Evolutionary conservation across 202 grass and related monocot genomes (phyloP).

Genomic region (Carex sylvatica): DNA sequence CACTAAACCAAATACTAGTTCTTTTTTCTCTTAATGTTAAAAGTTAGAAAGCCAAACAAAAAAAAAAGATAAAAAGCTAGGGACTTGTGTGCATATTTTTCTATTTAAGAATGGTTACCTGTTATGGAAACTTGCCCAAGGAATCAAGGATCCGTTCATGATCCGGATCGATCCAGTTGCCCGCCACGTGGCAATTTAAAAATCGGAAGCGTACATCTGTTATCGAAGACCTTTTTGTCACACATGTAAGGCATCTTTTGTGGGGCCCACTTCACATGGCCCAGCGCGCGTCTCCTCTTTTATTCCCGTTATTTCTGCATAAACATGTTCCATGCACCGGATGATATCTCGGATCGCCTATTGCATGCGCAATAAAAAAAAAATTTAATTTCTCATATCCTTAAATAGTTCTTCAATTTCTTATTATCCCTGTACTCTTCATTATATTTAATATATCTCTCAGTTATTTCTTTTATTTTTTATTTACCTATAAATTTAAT

Average conservation of each 20-base stretch:
- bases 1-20: too few relatives aligned
- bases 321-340: not conserved
- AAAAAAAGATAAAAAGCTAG: not conserved
- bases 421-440: too few relatives aligned
- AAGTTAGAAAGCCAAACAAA: not conserved
- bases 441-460: too few relatives aligned
- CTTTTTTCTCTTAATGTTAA: not conserved
- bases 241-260: not conserved
- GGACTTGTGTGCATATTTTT: not conserved
- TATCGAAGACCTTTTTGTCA: not conserved
- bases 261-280: constrained; percentile 4
- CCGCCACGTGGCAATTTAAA: not conserved
- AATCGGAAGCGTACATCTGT: not conserved
- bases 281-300: not conserved
- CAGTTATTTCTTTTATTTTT: too few relatives aligned
- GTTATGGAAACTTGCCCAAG: not conserved
- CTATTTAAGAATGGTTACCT: not conserved
- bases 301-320: not conserved
- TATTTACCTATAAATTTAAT: too few relatives aligned
- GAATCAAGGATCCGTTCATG: not conserved
- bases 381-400: too few relatives aligned
- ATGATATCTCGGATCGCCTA: not conserved
- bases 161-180: not conserved
- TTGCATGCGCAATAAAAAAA: too few relatives aligned
- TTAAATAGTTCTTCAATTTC: too few relatives aligned